phyloP scores from a whole-genome alignment of 1,284 basidiomycete genomes.

The Ceratobasidium sp. region DNA sequence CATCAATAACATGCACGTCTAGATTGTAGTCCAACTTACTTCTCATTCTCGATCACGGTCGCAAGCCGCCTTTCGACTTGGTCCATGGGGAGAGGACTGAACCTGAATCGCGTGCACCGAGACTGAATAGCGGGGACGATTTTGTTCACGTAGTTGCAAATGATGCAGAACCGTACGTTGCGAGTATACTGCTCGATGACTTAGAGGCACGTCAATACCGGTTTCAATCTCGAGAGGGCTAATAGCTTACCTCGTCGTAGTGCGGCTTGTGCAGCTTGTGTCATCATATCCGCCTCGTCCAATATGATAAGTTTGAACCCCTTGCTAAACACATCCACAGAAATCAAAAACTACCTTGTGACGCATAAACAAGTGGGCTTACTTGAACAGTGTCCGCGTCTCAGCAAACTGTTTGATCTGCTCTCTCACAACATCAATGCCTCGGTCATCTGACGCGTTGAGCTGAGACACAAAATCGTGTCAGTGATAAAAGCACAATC shows the following conservation, averaged over 20 bases:
- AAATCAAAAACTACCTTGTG: no score
- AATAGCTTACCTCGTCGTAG: constrained; percentile 73
- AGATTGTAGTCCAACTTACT: constrained; percentile 61
- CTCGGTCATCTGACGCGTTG: constrained; percentile 97
- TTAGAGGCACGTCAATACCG: constrained; percentile 46
- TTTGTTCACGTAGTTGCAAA: constrained; percentile 99
- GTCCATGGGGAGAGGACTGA: constrained; percentile 89
- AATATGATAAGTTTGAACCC: constrained; percentile 98
- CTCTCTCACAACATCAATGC: constrained; percentile 97
- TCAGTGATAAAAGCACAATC: neutral
- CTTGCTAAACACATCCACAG: constrained; percentile 66
- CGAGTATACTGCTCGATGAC: constrained; percentile 99
- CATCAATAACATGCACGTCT: neutral
- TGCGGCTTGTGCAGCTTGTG: constrained; percentile 95
- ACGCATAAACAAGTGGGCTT: constrained; percentile 43
- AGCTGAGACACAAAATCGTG: constrained; percentile 61
- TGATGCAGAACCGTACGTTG: constrained; percentile 99
- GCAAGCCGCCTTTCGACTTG: constrained; percentile 89
- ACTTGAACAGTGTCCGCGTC: constrained; percentile 83
- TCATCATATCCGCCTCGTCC: constrained; percentile 99
- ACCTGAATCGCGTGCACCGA: constrained; percentile 96
- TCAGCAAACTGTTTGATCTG: constrained; percentile 99
- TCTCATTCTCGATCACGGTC: constrained; percentile 85
- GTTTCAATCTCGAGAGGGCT: constrained; percentile 59
- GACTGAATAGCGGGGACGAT: constrained; percentile 99